Conservation (phyloP, 148 eudicot species). For the Cornus florida region DNA sequence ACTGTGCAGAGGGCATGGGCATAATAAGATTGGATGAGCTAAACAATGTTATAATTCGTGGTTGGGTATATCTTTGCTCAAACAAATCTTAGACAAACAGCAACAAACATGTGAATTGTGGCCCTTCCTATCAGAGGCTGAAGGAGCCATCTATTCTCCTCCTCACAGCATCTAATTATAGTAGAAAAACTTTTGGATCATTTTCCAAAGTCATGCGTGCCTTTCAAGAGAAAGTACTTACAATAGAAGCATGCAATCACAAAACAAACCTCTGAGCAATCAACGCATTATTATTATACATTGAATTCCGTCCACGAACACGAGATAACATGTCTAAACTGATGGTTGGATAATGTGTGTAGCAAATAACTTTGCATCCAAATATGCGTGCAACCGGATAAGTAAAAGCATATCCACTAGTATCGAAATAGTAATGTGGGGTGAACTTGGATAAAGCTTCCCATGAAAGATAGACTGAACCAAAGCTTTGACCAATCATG, state of each 20-base stretch:
- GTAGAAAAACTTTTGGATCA: too few relatives aligned
- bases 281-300: constrained; percentile 79
- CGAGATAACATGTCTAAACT: constrained; percentile 96
- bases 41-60: too few relatives aligned
- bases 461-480: constrained; percentile 90
- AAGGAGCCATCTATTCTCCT: too few relatives aligned
- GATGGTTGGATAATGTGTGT: constrained; percentile 98
- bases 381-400: constrained; percentile 88
- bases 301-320: constrained; percentile 66
- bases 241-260: neutral
- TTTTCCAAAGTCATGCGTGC: neutral
- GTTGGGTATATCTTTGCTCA: too few relatives aligned
- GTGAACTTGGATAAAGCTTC: constrained; percentile 86
- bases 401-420: constrained; percentile 98
- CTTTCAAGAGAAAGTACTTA: neutral
- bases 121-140: too few relatives aligned
- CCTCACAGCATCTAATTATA: too few relatives aligned
- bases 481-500: constrained; percentile 96
- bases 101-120: too few relatives aligned
- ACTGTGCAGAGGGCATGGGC: too few relatives aligned
- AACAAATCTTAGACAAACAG: too few relatives aligned
- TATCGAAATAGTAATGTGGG: constrained; percentile 76
- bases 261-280: constrained; percentile 76
- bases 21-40: too few relatives aligned
- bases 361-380: constrained; percentile 90